Percentiles rank a stretch among this genome's conserved stretches.
Conservation (phyloP, 192 early-diverging fungal genomes). For the Linnemannia zychae region DNA sequence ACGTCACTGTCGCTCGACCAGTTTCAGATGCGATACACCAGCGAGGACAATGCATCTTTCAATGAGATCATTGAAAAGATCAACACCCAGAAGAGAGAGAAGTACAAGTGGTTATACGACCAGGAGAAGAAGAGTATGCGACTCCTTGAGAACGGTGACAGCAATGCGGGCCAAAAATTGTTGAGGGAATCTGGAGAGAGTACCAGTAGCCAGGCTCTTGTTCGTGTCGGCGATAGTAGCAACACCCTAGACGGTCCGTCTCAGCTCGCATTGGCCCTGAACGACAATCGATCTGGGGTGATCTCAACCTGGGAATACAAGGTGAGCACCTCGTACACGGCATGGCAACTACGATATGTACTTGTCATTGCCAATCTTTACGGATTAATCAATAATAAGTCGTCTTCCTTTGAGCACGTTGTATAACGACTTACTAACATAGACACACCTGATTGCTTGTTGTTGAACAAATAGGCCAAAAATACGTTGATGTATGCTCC, state of each 20-base stretch:
- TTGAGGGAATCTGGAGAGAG: slow-evolving; percentile 33
- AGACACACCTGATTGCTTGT: not conserved
- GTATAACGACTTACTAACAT: not conserved
- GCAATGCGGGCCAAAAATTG: slow-evolving; percentile 29
- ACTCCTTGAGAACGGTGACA: slow-evolving; percentile 26
- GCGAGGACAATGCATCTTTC: slow-evolving; percentile 89
- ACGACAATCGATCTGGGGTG: slow-evolving; percentile 29
- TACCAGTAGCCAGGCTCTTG: not conserved
- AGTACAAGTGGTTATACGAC: slow-evolving; percentile 78
- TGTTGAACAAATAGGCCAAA: slow-evolving; percentile 57
- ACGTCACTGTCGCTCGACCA: slow-evolving; percentile 72
- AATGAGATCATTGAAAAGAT: slow-evolving; percentile 69
- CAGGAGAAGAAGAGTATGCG: slow-evolving; percentile 64
- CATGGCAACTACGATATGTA: not conserved
- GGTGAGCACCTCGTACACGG: slow-evolving; percentile 22
- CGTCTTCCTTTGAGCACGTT: not conserved
- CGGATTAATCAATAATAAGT: not conserved
- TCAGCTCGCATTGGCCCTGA: slow-evolving; percentile 35
- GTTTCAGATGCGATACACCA: slow-evolving; percentile 81
- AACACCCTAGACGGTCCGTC: not conserved
- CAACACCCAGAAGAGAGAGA: slow-evolving; percentile 68
- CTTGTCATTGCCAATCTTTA: not conserved
- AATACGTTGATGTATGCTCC: slow-evolving; percentile 84
- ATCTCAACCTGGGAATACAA: slow-evolving; percentile 74
- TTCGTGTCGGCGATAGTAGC: slow-evolving; percentile 8